Percentiles rank a stretch among this genome's conserved stretches.
Conservation (phyloP, 1,139 yeast genomes). For the Taphrina deformans region DNA sequence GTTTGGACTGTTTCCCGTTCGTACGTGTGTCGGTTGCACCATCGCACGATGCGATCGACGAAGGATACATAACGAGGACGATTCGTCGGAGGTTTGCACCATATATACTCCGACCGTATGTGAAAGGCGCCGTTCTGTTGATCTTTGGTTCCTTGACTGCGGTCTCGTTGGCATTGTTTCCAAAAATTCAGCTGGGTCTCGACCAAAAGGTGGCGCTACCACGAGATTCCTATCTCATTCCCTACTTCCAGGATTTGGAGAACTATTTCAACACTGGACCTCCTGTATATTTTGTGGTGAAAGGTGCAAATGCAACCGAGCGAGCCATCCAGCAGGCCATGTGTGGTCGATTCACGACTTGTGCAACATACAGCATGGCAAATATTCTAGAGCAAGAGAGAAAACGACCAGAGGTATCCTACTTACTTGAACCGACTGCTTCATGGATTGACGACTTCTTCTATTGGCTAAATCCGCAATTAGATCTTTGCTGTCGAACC, state of each 20-base stretch:
- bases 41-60: constrained; percentile 1
- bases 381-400: constrained; percentile 87
- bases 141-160: constrained; percentile 65
- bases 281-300: constrained; percentile 80
- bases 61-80: constrained; percentile 40
- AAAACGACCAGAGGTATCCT: constrained; percentile 61
- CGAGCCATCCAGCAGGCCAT: constrained; percentile 65
- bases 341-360: constrained; percentile 85
- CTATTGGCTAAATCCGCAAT: constrained; percentile 79
- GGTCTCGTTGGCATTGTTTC: constrained; percentile 65
- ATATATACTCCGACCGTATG: constrained; percentile 53
- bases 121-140: constrained; percentile 54
- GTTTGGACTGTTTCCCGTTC: constrained; percentile 58
- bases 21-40: constrained; percentile 35
- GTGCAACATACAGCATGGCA: constrained; percentile 73
- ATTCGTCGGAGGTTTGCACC: constrained; percentile 58
- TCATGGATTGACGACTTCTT: constrained; percentile 92
- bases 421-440: constrained; percentile 76
- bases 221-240: constrained; percentile 70
- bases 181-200: constrained; percentile 70
- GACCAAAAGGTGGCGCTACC: constrained; percentile 92
- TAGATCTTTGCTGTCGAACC: constrained; percentile 81
- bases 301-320: constrained; percentile 61
- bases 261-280: constrained; percentile 81
- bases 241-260: constrained; percentile 76